Evolutionary conservation across 2,329 filamentous ascomycete genomes (phyloP), one percentile per base, ranked within the genome.

Genomic region (Epichloe coenophiala): DNA sequence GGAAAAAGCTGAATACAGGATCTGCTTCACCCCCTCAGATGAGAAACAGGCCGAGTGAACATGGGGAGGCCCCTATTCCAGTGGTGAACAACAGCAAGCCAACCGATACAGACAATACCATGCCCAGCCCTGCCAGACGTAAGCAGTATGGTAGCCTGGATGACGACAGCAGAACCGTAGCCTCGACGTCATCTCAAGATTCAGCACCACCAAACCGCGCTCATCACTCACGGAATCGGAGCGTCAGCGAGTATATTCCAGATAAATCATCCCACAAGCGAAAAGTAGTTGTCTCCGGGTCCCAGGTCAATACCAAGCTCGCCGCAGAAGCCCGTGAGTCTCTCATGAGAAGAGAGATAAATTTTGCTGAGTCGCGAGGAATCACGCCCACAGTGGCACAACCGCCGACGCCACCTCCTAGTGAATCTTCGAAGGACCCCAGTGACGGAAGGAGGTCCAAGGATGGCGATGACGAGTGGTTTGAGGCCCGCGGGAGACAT

Each of bases 161-260:
- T 51, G 61, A 61, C 33, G 65, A 65, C 38, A 56, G 60, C 12
- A 57, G 55, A 45, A 50, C 52, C 3, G 54, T 72, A 21, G 70
- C 70, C 12, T 52, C 51, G 53, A 50, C 17, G 55, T 43, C 39
- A 27, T 37, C 52, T 11, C 51, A 49, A 4, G 42, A 55, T 55
- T 23, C 23, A 13, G 38, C 59, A 56, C 50, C 65, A 58, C 41
- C 50, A 3, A 53, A 56, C 17, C 42, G 57, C 8, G 4, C 40
- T 2, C 46, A 47, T 13, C 86, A 88, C 64, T 71, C 72, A 12
- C 78, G 86, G 53, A 89, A 93, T 64, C 78, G 90, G 59, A 96
- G 90, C 65, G 71, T 93, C 27, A 95, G 89, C 69, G 90, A 96
- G 56, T 95, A 95, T 65, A 76, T 81, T 0, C 88, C 89, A 2